A percentile compares a stretch with the other conserved stretches of the same genome.
phyloP scores from a whole-genome alignment of 2,329 filamentous ascomycete species.

The Epichloe baconii region DNA sequence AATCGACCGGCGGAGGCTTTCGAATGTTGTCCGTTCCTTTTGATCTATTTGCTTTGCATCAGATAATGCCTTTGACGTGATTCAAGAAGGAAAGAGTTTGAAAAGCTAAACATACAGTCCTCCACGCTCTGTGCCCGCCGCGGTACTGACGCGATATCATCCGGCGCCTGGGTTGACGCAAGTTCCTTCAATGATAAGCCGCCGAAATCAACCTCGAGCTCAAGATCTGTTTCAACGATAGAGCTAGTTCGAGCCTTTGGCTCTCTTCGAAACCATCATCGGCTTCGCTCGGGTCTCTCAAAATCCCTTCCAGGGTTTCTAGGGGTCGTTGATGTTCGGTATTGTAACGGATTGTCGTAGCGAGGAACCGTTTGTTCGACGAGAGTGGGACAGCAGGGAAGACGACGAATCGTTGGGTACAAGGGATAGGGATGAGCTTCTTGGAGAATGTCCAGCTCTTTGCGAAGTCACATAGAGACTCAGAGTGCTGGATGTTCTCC shows the following conservation, averaged over 20 bases:
- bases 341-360: slow-evolving; percentile 44
- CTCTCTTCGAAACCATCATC: slow-evolving; percentile 4
- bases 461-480: slow-evolving; percentile 56
- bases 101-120: slow-evolving; percentile 46
- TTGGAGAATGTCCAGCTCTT: slow-evolving; percentile 53
- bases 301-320: slow-evolving; percentile 46
- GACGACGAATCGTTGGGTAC: slow-evolving; percentile 62
- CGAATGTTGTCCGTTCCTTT: slow-evolving; percentile 69
- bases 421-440: slow-evolving; percentile 69
- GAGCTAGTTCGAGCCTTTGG: slow-evolving; percentile 2
- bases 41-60: slow-evolving; percentile 42
- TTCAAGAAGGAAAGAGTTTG: not conserved
- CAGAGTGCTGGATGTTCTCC: slow-evolving; percentile 53
- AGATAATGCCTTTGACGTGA: not conserved
- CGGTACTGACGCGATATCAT: slow-evolving; percentile 11
- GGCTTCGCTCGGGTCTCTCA: slow-evolving; percentile 18
- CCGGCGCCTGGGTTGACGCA: slow-evolving; percentile 25
- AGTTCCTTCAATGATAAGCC: slow-evolving; percentile 66
- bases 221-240: slow-evolving; percentile 40
- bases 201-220: slow-evolving; percentile 63
- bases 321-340: slow-evolving; percentile 48
- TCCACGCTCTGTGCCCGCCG: slow-evolving; percentile 50
- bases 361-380: slow-evolving; percentile 53
- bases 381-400: slow-evolving; percentile 55
- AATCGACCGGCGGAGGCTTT: slow-evolving; percentile 84